A percentile compares a stretch with the other conserved stretches of the same genome.
phyloP scores from a whole-genome alignment of 305 asterid genomes.

The Vinca major region DNA sequence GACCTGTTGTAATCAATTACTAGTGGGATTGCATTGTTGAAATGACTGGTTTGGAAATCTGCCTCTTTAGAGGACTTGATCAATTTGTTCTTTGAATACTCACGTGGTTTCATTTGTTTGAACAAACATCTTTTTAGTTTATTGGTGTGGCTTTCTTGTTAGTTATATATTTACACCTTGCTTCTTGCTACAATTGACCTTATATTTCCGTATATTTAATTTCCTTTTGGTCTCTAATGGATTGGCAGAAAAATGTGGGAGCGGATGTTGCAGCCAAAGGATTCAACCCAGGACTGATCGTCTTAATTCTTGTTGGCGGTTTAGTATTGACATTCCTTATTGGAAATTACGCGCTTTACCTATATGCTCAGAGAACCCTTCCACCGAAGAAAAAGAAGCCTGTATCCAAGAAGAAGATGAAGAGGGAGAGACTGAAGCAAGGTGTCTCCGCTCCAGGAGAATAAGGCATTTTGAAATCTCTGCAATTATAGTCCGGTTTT shows the following conservation, averaged over 20 bases:
- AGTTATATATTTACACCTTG: background rate
- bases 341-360: conserved; percentile 66
- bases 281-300: conserved; percentile 83
- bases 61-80: background rate
- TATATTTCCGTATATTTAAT: background rate
- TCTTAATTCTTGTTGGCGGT: conserved; percentile 67
- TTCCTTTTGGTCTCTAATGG: conserved; percentile 13
- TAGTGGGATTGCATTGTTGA: background rate
- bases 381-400: conserved; percentile 96
- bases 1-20: background rate
- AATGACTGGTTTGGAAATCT: no score
- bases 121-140: background rate
- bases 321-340: conserved; percentile 58
- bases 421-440: conserved; percentile 90
- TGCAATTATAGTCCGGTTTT: no score
- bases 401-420: conserved; percentile 91
- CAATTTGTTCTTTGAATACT: background rate
- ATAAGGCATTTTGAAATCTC: conserved; percentile 26
- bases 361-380: conserved; percentile 72
- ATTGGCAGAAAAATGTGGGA: conserved; percentile 40
- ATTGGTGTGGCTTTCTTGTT: background rate
- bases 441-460: conserved; percentile 92
- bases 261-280: conserved; percentile 43
- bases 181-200: background rate
- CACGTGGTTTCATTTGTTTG: background rate